Percentiles rank a stretch among this genome's conserved stretches.
phyloP scores from a whole-genome alignment of 1,139 yeast species.

The Yamadazyma dendronema region DNA sequence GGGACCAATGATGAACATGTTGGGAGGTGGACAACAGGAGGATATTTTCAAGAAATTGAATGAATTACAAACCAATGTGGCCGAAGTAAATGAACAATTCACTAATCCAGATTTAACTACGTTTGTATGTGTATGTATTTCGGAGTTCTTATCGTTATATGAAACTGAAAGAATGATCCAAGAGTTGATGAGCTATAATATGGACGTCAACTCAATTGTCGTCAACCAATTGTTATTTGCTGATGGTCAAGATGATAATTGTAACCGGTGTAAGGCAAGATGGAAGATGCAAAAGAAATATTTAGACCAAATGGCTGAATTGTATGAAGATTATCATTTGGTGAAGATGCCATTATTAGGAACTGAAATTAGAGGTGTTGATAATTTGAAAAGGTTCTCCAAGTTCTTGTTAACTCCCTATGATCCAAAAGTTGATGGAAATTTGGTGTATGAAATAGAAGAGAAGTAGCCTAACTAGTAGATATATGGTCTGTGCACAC shows the following conservation, averaged over 20 bases:
- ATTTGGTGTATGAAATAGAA: slow-evolving; percentile 63
- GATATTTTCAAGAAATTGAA: slow-evolving; percentile 81
- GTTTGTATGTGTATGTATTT: slow-evolving; percentile 94
- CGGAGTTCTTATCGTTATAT: slow-evolving; percentile 90
- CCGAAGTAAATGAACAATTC: slow-evolving; percentile 90
- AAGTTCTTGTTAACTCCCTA: slow-evolving; percentile 68
- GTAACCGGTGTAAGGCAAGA: slow-evolving; percentile 89
- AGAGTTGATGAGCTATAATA: slow-evolving; percentile 88
- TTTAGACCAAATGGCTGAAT: slow-evolving; percentile 88
- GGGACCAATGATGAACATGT: slow-evolving; percentile 84
- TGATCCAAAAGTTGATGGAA: slow-evolving; percentile 61
- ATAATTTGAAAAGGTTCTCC: slow-evolving; percentile 76
- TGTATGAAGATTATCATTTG: slow-evolving; percentile 91
- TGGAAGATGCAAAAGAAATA: slow-evolving; percentile 96
- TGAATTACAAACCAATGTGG: slow-evolving; percentile 78
- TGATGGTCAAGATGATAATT: slow-evolving; percentile 63
- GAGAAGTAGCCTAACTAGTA: slow-evolving; percentile 36
- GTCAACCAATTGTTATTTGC: slow-evolving; percentile 92
- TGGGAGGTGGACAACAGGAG: slow-evolving; percentile 68
- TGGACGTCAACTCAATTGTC: slow-evolving; percentile 94
- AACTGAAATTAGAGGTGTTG: slow-evolving; percentile 88
- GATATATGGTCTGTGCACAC: slow-evolving; percentile 2
- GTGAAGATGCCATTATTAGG: slow-evolving; percentile 95
- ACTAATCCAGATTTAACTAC: slow-evolving; percentile 95
- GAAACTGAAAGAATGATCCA: slow-evolving; percentile 98